Evolutionary conservation across 495 filamentous ascomycete genomes (phyloP), one percentile per base, ranked within the genome.

Genomic region (Cercophora scortea): DNA sequence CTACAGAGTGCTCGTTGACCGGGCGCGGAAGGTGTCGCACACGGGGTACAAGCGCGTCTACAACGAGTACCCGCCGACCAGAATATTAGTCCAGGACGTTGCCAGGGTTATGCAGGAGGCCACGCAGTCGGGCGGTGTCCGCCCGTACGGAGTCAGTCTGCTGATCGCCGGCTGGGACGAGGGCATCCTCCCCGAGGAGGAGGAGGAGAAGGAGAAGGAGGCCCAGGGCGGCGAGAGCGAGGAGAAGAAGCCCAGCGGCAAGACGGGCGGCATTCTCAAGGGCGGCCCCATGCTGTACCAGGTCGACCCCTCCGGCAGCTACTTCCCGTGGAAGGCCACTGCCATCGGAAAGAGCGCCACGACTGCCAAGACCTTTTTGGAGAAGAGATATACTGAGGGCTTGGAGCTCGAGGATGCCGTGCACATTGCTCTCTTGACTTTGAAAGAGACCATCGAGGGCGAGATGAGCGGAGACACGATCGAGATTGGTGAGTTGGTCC

Each of bases 401-500:
- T 76, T 98, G 65, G 93, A 98, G 78, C 75, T 99, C 54, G 93
- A 99, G 72, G 93, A 99, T 72, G 93, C 93, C 17, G 90, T 99
- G 55, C 92, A 97, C 74, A 99, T 99, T 78, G 93, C 93, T 46
- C 79, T 99, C 49, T 74, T 97, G 68, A 99, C 93, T 42, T 73
- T 99, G 67, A 99, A 99, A 79, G 93, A 99, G 80, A 95, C 90
- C 32, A 97, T 97, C 59, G 93, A 96, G 71, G 93, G 93, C 19
- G 93, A 98, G 74, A 96, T 97, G 93, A 97, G 89, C 63, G 93
- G 93, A 46, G 94, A 97, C 70, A 97, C 93, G 40, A 92, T 99
- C 60, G 93, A 99, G 77, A 96, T 99, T 62, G 92, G 92, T 92
- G 64, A 72, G 85, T 58, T 15, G 36, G 8, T 43, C 33, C 33